A percentile compares a stretch with the other conserved stretches of the same genome.
These are phyloP conservation scores for Mallotus japonicus DNA, from an alignment of 441 rosid species.

Conservation along the genomic window DNA sequence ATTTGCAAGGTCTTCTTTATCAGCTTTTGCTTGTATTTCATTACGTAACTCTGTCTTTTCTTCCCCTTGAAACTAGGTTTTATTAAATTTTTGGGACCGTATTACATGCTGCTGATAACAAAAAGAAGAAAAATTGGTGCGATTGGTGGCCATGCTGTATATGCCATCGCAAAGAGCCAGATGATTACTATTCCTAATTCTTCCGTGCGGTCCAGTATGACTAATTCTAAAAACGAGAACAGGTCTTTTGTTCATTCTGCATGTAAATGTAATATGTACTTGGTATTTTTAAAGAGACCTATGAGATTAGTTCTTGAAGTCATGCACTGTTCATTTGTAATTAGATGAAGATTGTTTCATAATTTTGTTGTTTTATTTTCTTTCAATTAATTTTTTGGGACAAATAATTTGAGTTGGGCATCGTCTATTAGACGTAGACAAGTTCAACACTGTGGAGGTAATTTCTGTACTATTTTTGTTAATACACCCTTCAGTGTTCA, in stretches of 20 bases:
- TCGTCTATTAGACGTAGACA: slow-evolving; percentile 39
- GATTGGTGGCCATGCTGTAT: slow-evolving; percentile 77
- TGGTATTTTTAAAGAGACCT: slow-evolving; percentile 34
- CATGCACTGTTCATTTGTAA: slow-evolving; percentile 45
- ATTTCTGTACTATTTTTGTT: slow-evolving; percentile 38
- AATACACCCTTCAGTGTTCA: slow-evolving; percentile 30
- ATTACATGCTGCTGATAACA: slow-evolving; percentile 93
- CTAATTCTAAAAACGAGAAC: slow-evolving; percentile 67
- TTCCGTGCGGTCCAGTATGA: slow-evolving; percentile 41
- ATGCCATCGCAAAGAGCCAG: slow-evolving; percentile 72
- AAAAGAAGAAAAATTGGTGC: slow-evolving; percentile 83
- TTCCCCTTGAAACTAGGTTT: slow-evolving; percentile 51
- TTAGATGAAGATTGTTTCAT: slow-evolving; percentile 38
- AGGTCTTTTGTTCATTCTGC: slow-evolving; percentile 56
- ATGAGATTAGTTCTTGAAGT: slow-evolving; percentile 31
- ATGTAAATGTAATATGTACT: slow-evolving; percentile 33
- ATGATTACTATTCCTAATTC: slow-evolving; percentile 76
- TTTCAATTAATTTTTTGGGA: slow-evolving; percentile 30
- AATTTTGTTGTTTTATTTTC: slow-evolving; percentile 25
- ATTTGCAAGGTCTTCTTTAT: slow-evolving; percentile 6
- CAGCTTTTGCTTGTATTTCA: slow-evolving; percentile 5
- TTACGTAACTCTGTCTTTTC: neutral
- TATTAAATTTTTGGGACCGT: slow-evolving; percentile 89
- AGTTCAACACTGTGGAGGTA: slow-evolving; percentile 43
- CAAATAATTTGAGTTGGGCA: slow-evolving; percentile 33